Base-by-base conservation (phyloP, 371 early-diverging fungal genomes). In the Coemansia sp. region DNA sequence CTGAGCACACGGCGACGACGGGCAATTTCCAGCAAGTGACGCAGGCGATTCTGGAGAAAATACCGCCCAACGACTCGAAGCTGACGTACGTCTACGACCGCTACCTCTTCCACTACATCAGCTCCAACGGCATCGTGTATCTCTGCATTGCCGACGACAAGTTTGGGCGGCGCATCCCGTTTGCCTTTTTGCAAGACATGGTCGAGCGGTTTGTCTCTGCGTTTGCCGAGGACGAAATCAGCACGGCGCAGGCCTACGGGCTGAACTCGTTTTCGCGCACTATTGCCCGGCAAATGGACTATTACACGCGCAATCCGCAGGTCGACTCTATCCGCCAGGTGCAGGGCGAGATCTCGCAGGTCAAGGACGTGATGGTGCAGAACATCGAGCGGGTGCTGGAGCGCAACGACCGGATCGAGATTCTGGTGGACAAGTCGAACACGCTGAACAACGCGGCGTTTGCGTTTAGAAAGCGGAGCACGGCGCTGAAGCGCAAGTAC, bases 361-460 rank as follows among this genome's bases (percentile, higher is more conserved):
- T 94, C 60, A 91, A 91, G 78, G 94, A 93, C 81, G 92, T 94
- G 33, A 94, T 94, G 94, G 91, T 91, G 9, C 88, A 91, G 74
- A 96, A 96, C 68, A 94, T 95, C 62, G 94, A 95, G 62, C 85
- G 91, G 42, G 93, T 95, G 1, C 77, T 95, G 64, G 94, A 94
- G 72, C 86, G 96, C 52, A 93, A 93, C 40, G 96, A 94, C 69
- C 82, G 94, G 10, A 93, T 95, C 67, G 95, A 96, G 49, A 77
- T 90, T 10, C 81, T 96, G 16, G 92, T 94, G 1, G 93, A 94
- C 79, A 94, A 94, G 80, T 94, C 94, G 3, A 93, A 94, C 65
- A 87, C 79, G 67, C 77, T 96, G 70, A 93, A 88, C 68, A 92
- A 91, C 58, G 87, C 87, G 53, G 93, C 94, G 4, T 92, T 90